A percentile compares a stretch with the other conserved stretches of the same genome.
phyloP scores from a whole-genome alignment of 257 asterid genomes.

The Thymus quinquecostatus region DNA sequence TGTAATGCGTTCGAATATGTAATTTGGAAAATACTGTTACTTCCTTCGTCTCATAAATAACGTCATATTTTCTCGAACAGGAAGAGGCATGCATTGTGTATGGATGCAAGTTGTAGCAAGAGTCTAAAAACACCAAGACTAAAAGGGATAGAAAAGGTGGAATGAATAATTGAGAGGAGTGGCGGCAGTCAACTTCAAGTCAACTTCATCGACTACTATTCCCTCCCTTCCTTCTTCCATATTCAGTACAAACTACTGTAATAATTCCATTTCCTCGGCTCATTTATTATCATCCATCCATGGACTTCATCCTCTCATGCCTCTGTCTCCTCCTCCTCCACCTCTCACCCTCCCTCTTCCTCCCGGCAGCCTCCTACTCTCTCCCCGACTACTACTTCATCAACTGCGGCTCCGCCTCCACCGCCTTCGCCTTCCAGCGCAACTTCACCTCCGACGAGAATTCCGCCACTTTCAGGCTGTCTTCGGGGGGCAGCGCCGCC shows the following conservation, averaged over 20 bases:
- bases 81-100: no score
- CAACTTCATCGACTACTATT: neutral
- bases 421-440: neutral
- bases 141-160: no score
- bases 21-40: no score
- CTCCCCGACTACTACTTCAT: conserved; percentile 48
- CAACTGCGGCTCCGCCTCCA: conserved; percentile 57
- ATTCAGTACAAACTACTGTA: no score
- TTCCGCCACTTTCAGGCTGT: neutral
- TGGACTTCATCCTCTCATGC: conserved; percentile 36
- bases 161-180: no score
- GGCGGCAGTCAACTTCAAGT: neutral
- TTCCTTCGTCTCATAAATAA: no score
- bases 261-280: neutral
- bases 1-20: no score
- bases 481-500: neutral
- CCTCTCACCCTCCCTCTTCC: conserved; percentile 5
- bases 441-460: conserved; percentile 45
- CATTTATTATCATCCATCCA: conserved; percentile 22
- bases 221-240: neutral
- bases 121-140: no score
- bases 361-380: conserved; percentile 18
- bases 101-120: no score
- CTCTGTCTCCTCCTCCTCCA: conserved; percentile 18
- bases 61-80: no score